Conservation (phyloP, 495 filamentous ascomycete species). For the Hypomontagnella monticulosa region DNA sequence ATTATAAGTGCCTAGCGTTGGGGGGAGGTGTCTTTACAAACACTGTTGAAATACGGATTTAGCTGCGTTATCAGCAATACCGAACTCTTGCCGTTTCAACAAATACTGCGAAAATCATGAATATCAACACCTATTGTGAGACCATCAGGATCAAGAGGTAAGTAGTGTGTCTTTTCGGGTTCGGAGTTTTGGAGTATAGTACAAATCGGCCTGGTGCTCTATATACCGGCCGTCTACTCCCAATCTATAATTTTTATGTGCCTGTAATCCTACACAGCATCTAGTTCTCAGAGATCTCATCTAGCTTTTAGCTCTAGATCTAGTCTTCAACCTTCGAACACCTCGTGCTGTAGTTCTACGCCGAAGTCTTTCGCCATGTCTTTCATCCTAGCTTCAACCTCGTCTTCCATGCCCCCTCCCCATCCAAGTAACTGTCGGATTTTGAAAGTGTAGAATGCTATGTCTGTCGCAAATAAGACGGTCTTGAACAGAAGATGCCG, state of each 20-base stretch:
- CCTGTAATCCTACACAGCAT: constrained; percentile 21
- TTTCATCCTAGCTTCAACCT: constrained; percentile 86
- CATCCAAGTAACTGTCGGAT: constrained; percentile 75
- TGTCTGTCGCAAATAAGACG: constrained; percentile 80
- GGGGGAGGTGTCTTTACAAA: too few relatives aligned
- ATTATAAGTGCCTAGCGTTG: too few relatives aligned
- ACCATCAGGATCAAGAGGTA: neutral
- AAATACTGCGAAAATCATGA: too few relatives aligned
- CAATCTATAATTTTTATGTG: constrained; percentile 19
- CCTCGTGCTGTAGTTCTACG: constrained; percentile 83
- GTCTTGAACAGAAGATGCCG: constrained; percentile 80
- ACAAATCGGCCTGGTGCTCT: constrained; percentile 25
- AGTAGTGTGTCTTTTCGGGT: constrained; percentile 11
- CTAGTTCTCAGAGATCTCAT: constrained; percentile 10
- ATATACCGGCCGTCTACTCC: constrained; percentile 31
- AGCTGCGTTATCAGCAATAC: too few relatives aligned
- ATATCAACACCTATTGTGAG: neutral
- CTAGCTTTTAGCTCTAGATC: constrained; percentile 28
- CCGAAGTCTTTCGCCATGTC: constrained; percentile 90
- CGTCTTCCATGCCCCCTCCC: constrained; percentile 92
- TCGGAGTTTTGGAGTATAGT: constrained; percentile 11
- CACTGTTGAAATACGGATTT: too few relatives aligned
- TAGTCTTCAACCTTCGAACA: constrained; percentile 90
- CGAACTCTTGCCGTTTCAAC: too few relatives aligned
- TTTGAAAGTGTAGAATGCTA: constrained; percentile 84